Conservation (phyloP, 2,329 filamentous ascomycete species). For the Epichloe scottii region DNA sequence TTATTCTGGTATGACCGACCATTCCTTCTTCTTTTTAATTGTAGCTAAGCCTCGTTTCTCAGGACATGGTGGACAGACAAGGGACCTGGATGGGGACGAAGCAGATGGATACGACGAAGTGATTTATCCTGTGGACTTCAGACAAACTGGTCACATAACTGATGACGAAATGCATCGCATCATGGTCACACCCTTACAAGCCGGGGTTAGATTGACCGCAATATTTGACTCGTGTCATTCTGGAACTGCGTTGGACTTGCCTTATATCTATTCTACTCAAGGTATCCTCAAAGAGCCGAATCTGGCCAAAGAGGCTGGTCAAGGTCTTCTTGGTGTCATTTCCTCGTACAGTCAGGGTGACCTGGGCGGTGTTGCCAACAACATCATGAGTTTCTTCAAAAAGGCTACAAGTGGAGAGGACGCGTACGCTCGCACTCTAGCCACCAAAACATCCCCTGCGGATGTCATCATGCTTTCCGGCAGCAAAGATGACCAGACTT, state of each 20-base stretch:
- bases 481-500: constrained; percentile 92
- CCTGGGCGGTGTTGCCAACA: constrained; percentile 67
- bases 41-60: not conserved
- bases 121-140: constrained; percentile 73
- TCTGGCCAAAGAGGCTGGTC: constrained; percentile 53
- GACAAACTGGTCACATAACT: constrained; percentile 67
- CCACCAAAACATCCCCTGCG: constrained; percentile 86
- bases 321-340: constrained; percentile 47
- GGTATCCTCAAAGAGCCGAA: constrained; percentile 58
- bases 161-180: constrained; percentile 74
- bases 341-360: constrained; percentile 57
- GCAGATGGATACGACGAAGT: constrained; percentile 75
- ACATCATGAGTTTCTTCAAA: constrained; percentile 75
- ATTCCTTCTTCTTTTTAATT: not conserved
- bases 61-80: constrained; percentile 73
- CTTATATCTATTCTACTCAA: constrained; percentile 58
- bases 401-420: constrained; percentile 73
- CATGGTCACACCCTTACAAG: constrained; percentile 46
- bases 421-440: constrained; percentile 65
- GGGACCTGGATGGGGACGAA: constrained; percentile 68
- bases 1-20: constrained; percentile 56
- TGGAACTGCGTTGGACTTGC: constrained; percentile 52
- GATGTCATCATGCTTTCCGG: constrained; percentile 98
- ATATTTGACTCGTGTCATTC: constrained; percentile 58
- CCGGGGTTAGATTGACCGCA: constrained; percentile 46